Evolutionary conservation across 2,329 filamentous ascomycete genomes (phyloP), one percentile per base, ranked within the genome.

Genomic region (Niveomyces coronatus): DNA sequence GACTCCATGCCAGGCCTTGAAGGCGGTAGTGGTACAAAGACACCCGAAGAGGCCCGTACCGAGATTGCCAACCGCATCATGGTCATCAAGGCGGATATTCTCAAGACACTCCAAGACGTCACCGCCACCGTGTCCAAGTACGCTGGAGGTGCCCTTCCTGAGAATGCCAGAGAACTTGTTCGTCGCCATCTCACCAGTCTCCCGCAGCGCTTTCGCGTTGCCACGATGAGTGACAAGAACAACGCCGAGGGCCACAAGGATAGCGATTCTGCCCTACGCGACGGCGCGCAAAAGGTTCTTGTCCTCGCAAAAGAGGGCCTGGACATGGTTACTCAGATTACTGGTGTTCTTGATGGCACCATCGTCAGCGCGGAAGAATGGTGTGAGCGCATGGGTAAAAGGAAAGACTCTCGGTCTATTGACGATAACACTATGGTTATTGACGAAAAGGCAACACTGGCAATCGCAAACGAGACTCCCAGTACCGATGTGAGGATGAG

Each of bases 291-390:
- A 48, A 73, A 82, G 28, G 87, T 93, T 40, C 64, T 96, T 10
- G 77, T 91, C 2, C 76, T 96, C 36, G 89, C 89, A 6, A 83
- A 82, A 51, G 89, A 96, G 56, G 86, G 88, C 0, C 67, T 96
- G 11, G 87, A 95, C 49, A 94, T 96, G 82, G 87, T 96, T 71
- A 74, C 78, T 1, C 87, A 95, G 56, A 86, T 98, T 35, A 91
- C 80, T 28, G 78, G 80, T 5, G 85, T 95, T 2, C 72, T 96
- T 8, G 85, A 93, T 48, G 83, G 86, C 37, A 96, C 91, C 0
- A 82, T 96, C 37, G 74, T 84, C 39, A 91, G 84, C 50, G 91
- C 91, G 1, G 89, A 96, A 59, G 77, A 81, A 49, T 96, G 91
- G 91, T 85, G 89, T 47, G 82, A 88, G 42, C 70, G 79, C 15